Conservation (phyloP, 2,329 filamentous ascomycete genomes). For the Microsporum canis region DNA sequence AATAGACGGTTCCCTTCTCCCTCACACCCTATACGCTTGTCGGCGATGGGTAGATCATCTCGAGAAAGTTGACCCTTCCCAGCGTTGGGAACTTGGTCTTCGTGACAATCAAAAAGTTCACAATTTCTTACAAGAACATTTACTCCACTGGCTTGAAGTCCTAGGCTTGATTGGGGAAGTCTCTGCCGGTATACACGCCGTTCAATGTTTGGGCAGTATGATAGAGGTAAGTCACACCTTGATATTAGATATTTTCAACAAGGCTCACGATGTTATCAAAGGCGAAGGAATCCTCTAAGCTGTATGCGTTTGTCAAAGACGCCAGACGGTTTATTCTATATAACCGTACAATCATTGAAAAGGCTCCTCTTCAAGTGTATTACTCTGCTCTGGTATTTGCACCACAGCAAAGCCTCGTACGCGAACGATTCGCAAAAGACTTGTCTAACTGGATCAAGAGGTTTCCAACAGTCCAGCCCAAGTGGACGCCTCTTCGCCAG, state of each 20-base stretch:
- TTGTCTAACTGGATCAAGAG: constrained; percentile 14
- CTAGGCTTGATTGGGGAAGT: constrained; percentile 13
- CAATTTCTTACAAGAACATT: constrained; percentile 4
- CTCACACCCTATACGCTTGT: constrained; percentile 1
- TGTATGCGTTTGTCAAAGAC: constrained; percentile 23
- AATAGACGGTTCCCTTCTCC: not conserved
- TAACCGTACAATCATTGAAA: constrained; percentile 20
- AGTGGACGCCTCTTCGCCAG: not conserved
- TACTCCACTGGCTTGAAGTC: constrained; percentile 10
- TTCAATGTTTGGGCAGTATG: not conserved
- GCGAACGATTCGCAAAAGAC: constrained; percentile 16
- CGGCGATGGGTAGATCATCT: constrained; percentile 1
- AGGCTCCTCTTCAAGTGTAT: constrained; percentile 29
- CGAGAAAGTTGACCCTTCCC: not conserved
- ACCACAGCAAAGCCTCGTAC: constrained; percentile 20
- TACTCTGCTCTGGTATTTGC: constrained; percentile 24
- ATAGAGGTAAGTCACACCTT: not conserved
- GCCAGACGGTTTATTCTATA: constrained; percentile 23
- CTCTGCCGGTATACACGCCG: not conserved
- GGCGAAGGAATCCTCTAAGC: constrained; percentile 11
- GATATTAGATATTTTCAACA: not conserved
- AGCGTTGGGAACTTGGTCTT: not conserved
- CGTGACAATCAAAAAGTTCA: not conserved
- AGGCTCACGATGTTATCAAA: not conserved
- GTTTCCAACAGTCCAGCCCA: not conserved